These are phyloP conservation scores for Arachnomyces sp. DNA, from an alignment of 2,329 filamentous ascomycete genomes.

Conservation along the genomic window DNA sequence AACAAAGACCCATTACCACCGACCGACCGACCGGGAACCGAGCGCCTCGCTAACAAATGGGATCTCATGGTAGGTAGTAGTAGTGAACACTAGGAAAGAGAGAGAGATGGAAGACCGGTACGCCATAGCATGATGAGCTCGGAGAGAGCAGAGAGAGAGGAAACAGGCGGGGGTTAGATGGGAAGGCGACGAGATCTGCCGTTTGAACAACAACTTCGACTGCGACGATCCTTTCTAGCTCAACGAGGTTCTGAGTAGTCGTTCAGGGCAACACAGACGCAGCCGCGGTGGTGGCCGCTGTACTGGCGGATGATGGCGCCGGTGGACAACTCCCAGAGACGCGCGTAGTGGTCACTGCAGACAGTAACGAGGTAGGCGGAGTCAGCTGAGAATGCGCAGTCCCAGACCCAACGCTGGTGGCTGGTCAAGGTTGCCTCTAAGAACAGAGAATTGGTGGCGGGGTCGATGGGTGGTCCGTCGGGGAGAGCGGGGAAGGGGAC, in stretches of 20 bases:
- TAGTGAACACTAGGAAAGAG: too few relatives aligned
- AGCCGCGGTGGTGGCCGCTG: conserved; percentile 85
- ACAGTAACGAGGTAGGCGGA: conserved; percentile 89
- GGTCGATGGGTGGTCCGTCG: conserved; percentile 34
- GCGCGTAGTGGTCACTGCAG: conserved; percentile 86
- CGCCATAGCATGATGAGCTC: too few relatives aligned
- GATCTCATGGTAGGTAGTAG: background rate
- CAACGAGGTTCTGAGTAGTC: conserved; percentile 56
- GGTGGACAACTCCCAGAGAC: conserved; percentile 79
- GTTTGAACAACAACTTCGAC: too few relatives aligned
- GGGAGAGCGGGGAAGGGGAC: conserved; percentile 27
- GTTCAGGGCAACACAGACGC: conserved; percentile 87
- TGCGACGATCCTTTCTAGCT: background rate
- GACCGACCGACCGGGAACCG: background rate
- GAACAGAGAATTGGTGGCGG: conserved; percentile 52
- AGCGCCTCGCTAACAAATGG: conserved; percentile 8
- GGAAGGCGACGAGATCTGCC: too few relatives aligned
- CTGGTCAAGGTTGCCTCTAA: conserved; percentile 81
- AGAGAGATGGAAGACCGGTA: too few relatives aligned
- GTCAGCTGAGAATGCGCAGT: conserved; percentile 90
- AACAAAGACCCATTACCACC: too few relatives aligned
- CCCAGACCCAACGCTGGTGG: conserved; percentile 96
- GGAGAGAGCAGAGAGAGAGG: too few relatives aligned
- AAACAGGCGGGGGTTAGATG: too few relatives aligned
- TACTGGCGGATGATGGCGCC: conserved; percentile 92